Conservation (phyloP, 495 filamentous ascomycete genomes). For the Xylaria acuta region DNA sequence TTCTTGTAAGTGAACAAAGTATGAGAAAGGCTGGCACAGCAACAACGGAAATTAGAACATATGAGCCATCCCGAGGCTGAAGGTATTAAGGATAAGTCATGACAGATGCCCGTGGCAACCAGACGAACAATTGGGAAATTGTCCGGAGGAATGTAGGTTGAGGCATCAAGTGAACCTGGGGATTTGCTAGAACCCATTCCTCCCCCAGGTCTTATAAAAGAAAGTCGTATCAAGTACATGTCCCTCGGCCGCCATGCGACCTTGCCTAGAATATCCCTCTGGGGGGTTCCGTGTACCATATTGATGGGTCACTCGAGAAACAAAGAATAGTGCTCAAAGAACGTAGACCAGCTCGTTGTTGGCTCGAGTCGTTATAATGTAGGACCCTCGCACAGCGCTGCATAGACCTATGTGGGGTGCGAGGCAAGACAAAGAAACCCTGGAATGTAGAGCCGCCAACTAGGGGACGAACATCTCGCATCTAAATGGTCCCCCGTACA, state of each 20-base stretch:
- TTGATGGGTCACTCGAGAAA: constrained; percentile 29
- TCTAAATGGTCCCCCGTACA: constrained; percentile 15
- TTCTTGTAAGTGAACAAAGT: constrained; percentile 44
- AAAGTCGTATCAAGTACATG: constrained; percentile 26
- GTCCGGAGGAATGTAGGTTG: constrained; percentile 39
- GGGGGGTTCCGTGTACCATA: constrained; percentile 23
- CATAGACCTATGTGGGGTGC: constrained; percentile 14
- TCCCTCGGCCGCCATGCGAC: constrained; percentile 21
- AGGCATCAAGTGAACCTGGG: constrained; percentile 36
- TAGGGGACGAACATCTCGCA: constrained; percentile 24
- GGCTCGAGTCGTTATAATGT: constrained; percentile 39
- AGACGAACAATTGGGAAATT: constrained; percentile 32
- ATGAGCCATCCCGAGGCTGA: constrained; percentile 38
- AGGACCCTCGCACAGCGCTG: constrained; percentile 24
- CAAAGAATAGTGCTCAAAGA: constrained; percentile 40
- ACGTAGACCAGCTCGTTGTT: constrained; percentile 39
- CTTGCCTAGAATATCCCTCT: constrained; percentile 25
- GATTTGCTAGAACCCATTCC: constrained; percentile 25
- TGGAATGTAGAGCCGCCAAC: constrained; percentile 41
- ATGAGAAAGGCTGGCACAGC: constrained; percentile 40
- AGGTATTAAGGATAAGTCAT: constrained; percentile 36
- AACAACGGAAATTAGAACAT: constrained; percentile 41
- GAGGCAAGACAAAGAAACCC: constrained; percentile 35
- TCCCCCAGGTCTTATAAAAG: constrained; percentile 38
- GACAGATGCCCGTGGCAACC: constrained; percentile 36